These are phyloP conservation scores for Penicillium vulpinum DNA, from an alignment of 2,329 filamentous ascomycete species.

Conservation along the genomic window DNA sequence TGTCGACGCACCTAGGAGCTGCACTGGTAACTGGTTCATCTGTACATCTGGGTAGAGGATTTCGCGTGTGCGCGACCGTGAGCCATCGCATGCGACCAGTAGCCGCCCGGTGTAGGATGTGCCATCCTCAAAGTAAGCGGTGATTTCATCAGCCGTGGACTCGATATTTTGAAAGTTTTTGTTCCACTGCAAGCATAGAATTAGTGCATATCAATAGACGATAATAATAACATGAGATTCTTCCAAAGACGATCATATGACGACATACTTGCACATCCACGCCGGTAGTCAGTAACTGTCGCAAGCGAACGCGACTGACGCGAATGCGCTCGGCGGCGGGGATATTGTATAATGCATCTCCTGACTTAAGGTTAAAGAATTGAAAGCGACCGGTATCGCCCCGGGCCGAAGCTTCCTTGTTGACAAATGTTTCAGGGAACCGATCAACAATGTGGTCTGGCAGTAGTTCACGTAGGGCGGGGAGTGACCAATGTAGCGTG, in stretches of 20 bases:
- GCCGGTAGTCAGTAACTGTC: conserved; percentile 48
- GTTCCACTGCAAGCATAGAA: conserved; percentile 34
- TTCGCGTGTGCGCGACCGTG: conserved; percentile 47
- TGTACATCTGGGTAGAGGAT: conserved; percentile 28
- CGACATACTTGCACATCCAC: conserved; percentile 49
- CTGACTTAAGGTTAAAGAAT: conserved; percentile 58
- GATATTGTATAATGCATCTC: conserved; percentile 48
- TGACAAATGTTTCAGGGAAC: conserved; percentile 56
- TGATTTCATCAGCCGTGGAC: conserved; percentile 39
- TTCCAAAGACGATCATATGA: background rate
- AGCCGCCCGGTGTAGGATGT: conserved; percentile 45
- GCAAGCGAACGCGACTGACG: conserved; percentile 50
- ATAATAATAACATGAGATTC: accelerated
- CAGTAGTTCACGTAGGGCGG: conserved; percentile 53
- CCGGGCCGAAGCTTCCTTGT: conserved; percentile 51
- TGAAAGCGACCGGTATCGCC: conserved; percentile 54
- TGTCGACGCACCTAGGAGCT: conserved; percentile 51
- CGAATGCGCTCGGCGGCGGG: conserved; percentile 50
- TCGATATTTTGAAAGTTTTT: conserved; percentile 39
- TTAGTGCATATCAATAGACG: background rate
- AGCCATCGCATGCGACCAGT: conserved; percentile 55
- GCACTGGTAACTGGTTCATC: conserved; percentile 49
- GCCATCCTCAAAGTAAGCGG: conserved; percentile 51
- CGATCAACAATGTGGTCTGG: conserved; percentile 49
- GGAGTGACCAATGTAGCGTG: conserved; percentile 63